Percentiles rank a stretch among this genome's conserved stretches.
These are phyloP conservation scores for Trichomonascaceae sp. DNA, from an alignment of 1,139 yeast species.

Conservation along the genomic window DNA sequence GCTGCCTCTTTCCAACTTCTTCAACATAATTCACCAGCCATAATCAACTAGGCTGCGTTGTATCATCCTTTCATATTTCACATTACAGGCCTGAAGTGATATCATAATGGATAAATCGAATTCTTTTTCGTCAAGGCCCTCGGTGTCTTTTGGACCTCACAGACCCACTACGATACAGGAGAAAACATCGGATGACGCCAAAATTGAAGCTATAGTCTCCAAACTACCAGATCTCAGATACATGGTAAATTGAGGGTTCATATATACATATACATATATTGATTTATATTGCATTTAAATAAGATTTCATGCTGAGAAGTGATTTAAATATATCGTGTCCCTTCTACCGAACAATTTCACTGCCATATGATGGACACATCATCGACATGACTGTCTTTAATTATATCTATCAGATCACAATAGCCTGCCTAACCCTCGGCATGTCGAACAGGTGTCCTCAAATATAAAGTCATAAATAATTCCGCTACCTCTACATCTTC, in stretches of 20 bases:
- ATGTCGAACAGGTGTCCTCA: conserved; percentile 33
- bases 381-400: not conserved
- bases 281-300: not conserved
- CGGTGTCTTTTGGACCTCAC: conserved; percentile 18
- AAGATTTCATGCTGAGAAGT: not conserved
- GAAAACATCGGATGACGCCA: conserved; percentile 18
- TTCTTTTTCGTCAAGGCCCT: not conserved
- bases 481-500: conserved; percentile 72
- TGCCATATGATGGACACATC: not conserved
- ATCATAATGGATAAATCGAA: not conserved
- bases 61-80: not conserved
- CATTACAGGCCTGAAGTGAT: not conserved
- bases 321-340: no score
- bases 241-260: not conserved
- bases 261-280: not conserved
- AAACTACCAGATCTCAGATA: conserved; percentile 23
- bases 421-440: conserved; percentile 63
- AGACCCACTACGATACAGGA: conserved; percentile 16
- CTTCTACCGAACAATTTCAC: not conserved
- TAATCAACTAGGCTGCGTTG: not conserved
- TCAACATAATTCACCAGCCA: not conserved
- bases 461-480: conserved; percentile 34
- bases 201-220: conserved; percentile 20
- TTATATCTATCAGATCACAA: conserved; percentile 6
- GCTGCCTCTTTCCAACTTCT: no score